Base-by-base conservation (phyloP, 2,329 filamentous ascomycete species). In the Epichloe gansuensis region DNA sequence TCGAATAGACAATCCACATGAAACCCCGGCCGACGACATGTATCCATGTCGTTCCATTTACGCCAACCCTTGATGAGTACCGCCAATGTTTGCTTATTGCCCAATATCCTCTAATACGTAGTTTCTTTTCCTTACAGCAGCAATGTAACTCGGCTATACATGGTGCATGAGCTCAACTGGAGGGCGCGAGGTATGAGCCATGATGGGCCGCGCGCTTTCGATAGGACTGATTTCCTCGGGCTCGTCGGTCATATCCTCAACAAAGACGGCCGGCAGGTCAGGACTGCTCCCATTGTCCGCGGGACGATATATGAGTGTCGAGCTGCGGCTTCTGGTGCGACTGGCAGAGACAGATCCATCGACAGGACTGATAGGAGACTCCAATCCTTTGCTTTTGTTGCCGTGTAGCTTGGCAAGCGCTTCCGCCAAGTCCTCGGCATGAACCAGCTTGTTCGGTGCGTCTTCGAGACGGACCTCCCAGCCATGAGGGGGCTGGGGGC, bases 391-490 rank as follows among this genome's bases (percentile, higher is more conserved):
- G 11, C 59, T 54, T 45, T 64, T 59, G 54, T 68, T 67, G 58
- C 81, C 75, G 63, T 79, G 76, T 56, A 86, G 68, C 67, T 78
- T 81, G 12, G 81, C 77, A 44, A 86, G 69, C 1, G 83, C 83
- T 50, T 82, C 78, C 17, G 82, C 82, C 28, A 86, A 72, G 63
- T 86, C 83, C 54, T 86, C 81, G 43, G 83, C 81, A 62, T 86
- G 81, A 28, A 86, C 81, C 62, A 77, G 74, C 69, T 83, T 85
- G 66, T 86, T 86, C 53, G 83, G 83, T 4, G 82, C 82, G 58
- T 82, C 82, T 66, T 86, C 83, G 46, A 85, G 70, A 58, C 75
- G 75, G 69, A 82, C 76, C 70, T 85, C 78, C 83, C 83, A 86
- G 60, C 80, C 82, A 60, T 83, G 81, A 2, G 83, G 83, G 43